These are phyloP conservation scores for Eucalyptus coolabah DNA, from an alignment of 345 rosid species.

Conservation along the genomic window DNA sequence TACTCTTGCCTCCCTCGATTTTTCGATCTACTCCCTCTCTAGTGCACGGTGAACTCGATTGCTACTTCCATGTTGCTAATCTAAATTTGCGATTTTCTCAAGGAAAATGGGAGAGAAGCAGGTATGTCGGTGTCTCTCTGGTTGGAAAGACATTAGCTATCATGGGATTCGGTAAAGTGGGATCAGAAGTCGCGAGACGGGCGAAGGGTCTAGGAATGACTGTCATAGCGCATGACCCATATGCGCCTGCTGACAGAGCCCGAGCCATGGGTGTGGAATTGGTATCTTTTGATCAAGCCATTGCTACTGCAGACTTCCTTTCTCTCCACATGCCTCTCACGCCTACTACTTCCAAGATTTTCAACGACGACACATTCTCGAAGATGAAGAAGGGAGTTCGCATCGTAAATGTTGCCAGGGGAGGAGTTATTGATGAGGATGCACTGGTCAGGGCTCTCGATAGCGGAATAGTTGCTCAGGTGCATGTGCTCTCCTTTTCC, in stretches of 20 bases:
- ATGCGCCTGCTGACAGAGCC: constrained; percentile 74
- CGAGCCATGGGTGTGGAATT: constrained; percentile 71
- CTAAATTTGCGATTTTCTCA: not conserved
- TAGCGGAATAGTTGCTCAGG: constrained; percentile 63
- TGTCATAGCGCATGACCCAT: constrained; percentile 79
- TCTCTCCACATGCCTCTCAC: constrained; percentile 85
- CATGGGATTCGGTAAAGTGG: constrained; percentile 91
- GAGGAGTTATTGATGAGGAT: constrained; percentile 84
- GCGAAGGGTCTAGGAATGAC: constrained; percentile 86
- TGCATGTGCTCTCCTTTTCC: not conserved
- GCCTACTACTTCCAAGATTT: constrained; percentile 39
- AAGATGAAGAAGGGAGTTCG: constrained; percentile 80
- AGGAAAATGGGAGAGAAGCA: constrained; percentile 84
- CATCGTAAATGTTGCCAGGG: constrained; percentile 76
- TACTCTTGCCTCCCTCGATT: not conserved
- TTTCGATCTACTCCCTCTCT: not conserved
- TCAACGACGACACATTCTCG: constrained; percentile 51
- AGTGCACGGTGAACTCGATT: not conserved
- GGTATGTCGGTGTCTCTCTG: constrained; percentile 70
- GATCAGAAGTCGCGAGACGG: constrained; percentile 76
- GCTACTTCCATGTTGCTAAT: not conserved
- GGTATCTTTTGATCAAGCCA: constrained; percentile 70
- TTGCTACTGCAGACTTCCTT: constrained; percentile 58
- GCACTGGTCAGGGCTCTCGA: constrained; percentile 71
- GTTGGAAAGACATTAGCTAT: constrained; percentile 77